These are phyloP conservation scores for Tieghemostelium lacteum DNA, from an alignment of 78 protist species.

Conservation along the genomic window DNA sequence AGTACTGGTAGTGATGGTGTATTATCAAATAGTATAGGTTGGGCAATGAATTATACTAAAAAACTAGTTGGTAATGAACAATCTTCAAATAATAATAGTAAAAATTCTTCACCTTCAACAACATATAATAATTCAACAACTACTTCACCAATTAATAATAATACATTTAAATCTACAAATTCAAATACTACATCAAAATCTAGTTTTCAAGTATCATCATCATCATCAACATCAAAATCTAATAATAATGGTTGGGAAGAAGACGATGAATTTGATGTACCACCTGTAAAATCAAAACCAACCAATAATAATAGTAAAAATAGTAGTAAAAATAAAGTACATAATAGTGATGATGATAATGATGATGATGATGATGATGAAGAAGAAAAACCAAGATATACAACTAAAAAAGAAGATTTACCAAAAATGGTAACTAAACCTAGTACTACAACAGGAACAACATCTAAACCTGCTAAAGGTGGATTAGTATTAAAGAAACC, in stretches of 20 bases:
- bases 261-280: constrained; percentile 16
- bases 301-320: background rate
- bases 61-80: constrained; percentile 8
- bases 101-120: background rate
- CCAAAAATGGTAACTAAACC: background rate
- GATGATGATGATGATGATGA: constrained; percentile 17
- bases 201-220: background rate
- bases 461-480: too few relatives aligned
- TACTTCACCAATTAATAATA: background rate
- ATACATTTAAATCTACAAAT: background rate
- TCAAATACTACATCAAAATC: background rate
- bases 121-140: background rate
- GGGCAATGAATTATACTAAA: constrained; percentile 63
- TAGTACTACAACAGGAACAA: background rate
- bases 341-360: background rate
- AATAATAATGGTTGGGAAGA: constrained; percentile 60
- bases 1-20: background rate
- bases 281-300: constrained; percentile 16
- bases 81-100: background rate
- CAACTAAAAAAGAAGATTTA: constrained; percentile 19
- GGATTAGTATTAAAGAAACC: too few relatives aligned
- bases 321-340: background rate
- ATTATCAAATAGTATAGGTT: background rate
- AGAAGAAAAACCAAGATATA: background rate
- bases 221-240: background rate